phyloP scores from a whole-genome alignment of 805 yeast genomes.

The Saccharomycopsis fibuligera region DNA sequence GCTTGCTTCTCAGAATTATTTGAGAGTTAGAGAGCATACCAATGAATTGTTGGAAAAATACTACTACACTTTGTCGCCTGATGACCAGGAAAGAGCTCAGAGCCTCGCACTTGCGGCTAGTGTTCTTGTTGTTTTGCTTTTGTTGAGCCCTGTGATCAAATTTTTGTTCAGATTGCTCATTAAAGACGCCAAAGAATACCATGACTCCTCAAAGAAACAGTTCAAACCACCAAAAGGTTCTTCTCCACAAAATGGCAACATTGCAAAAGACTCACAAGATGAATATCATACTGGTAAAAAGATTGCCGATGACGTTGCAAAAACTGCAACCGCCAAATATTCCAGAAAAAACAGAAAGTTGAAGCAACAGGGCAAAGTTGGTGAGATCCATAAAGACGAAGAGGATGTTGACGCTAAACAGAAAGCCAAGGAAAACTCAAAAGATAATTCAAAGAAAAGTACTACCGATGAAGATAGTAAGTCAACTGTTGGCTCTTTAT shows the following conservation, averaged over 20 bases:
- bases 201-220: conserved; percentile 11
- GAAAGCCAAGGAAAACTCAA: conserved; percentile 7
- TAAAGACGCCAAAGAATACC: conserved; percentile 15
- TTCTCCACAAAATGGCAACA: background rate
- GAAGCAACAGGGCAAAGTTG: too few species aligned
- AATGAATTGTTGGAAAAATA: conserved; percentile 8
- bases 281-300: background rate
- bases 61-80: conserved; percentile 7
- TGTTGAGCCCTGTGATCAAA: conserved; percentile 3
- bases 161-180: background rate
- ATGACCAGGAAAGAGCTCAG: conserved; percentile 5
- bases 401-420: background rate
- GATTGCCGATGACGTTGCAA: background rate
- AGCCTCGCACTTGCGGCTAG: background rate
- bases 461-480: background rate
- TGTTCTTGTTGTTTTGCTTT: background rate
- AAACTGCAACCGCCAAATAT: background rate
- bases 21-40: background rate
- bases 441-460: background rate
- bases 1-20: background rate
- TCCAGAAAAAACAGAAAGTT: too few species aligned
- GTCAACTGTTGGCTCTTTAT: background rate
- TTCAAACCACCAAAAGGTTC: conserved; percentile 1
- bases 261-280: conserved; percentile 1
- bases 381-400: too few species aligned